These are phyloP conservation scores for Raphanus hybrid DNA, from an alignment of 441 rosid genomes.

Conservation along the genomic window DNA sequence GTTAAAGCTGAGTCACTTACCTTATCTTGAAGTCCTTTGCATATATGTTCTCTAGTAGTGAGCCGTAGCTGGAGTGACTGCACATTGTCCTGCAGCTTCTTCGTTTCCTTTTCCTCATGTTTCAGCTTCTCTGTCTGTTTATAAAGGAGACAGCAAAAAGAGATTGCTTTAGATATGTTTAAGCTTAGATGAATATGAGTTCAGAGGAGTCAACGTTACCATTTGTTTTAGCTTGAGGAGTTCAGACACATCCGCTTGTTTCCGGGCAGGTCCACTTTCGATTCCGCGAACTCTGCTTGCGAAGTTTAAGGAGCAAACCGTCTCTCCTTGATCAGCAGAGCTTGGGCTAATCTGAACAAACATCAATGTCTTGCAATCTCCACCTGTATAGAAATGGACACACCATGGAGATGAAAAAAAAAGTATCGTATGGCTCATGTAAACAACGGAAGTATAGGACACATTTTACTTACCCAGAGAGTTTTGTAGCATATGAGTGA, in stretches of 20 bases:
- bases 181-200: conserved; percentile 9
- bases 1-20: conserved; percentile 37
- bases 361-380: conserved; percentile 89
- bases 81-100: conserved; percentile 75
- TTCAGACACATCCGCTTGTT: conserved; percentile 71
- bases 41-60: conserved; percentile 73
- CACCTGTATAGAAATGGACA: conserved; percentile 56
- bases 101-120: conserved; percentile 89
- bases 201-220: conserved; percentile 46
- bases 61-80: conserved; percentile 86
- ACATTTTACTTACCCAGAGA: conserved; percentile 66
- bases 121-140: conserved; percentile 80
- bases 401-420: conserved; percentile 22
- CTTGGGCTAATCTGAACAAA: conserved; percentile 95
- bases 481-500: conserved; percentile 92
- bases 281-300: conserved; percentile 91
- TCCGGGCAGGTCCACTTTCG: conserved; percentile 89
- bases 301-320: conserved; percentile 83
- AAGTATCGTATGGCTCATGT: conserved; percentile 5
- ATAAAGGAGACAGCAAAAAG: conserved; percentile 9
- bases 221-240: conserved; percentile 82
- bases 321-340: conserved; percentile 78
- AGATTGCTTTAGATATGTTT: conserved; percentile 2
- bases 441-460: not conserved
- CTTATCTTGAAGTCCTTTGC: conserved; percentile 86